phyloP scores from a whole-genome alignment of 2,329 filamentous ascomycete genomes.

The Purpureocillium takamizusanense region DNA sequence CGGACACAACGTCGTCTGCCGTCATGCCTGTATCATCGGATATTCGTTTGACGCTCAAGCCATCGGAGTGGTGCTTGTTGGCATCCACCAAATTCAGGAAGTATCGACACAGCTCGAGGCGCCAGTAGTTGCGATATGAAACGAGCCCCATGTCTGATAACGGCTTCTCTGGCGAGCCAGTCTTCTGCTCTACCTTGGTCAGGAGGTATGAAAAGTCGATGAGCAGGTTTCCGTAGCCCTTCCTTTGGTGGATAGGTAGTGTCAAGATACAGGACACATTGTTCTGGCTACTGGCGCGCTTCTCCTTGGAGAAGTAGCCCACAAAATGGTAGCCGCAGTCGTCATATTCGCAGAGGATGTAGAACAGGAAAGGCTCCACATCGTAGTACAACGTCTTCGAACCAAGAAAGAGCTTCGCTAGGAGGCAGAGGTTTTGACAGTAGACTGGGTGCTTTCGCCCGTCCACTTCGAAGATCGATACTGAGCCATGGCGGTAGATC shows the following conservation, averaged over 20 bases:
- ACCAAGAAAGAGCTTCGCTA: constrained; percentile 95
- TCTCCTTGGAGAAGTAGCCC: constrained; percentile 99
- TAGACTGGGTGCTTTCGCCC: constrained; percentile 97
- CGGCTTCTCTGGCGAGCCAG: constrained; percentile 92
- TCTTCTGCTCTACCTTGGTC: constrained; percentile 86
- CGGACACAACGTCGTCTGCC: constrained; percentile 90
- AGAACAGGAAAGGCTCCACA: constrained; percentile 93
- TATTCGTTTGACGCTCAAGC: constrained; percentile 56
- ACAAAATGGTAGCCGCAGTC: constrained; percentile 91
- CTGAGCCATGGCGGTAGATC: constrained; percentile 84
- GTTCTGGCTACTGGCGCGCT: constrained; percentile 86
- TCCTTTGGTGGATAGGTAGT: constrained; percentile 90
- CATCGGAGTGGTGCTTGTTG: constrained; percentile 27
- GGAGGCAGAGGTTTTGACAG: constrained; percentile 91
- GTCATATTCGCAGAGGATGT: constrained; percentile 92
- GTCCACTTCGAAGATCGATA: constrained; percentile 96
- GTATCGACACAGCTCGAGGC: constrained; percentile 77
- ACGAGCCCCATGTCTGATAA: constrained; percentile 96
- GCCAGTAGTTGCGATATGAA: constrained; percentile 97
- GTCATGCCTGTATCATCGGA: constrained; percentile 93
- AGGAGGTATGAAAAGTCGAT: constrained; percentile 98
- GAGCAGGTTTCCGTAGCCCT: constrained; percentile 90
- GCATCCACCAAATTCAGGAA: constrained; percentile 44
- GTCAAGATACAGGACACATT: constrained; percentile 98
- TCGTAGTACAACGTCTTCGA: constrained; percentile 98